phyloP scores from a whole-genome alignment of 352 stramenopile species.

The Globisporangium viniferum region DNA sequence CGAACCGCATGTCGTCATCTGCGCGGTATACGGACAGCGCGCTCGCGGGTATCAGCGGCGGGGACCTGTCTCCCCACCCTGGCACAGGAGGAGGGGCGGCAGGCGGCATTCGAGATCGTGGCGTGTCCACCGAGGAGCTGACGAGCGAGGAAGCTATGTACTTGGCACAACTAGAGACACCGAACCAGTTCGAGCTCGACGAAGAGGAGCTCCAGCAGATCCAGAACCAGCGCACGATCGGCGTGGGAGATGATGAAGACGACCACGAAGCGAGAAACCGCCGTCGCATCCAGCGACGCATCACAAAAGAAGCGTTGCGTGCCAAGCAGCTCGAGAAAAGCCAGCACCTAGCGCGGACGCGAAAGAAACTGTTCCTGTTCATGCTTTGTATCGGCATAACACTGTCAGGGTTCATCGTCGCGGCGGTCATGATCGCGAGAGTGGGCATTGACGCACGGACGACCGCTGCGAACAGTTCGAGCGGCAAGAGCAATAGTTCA shows the following conservation, averaged over 20 bases:
- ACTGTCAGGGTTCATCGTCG: constrained; percentile 56
- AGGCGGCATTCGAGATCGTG: constrained; percentile 5
- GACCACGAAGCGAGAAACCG: constrained; percentile 46
- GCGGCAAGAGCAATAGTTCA: constrained; percentile 14
- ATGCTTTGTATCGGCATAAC: constrained; percentile 53
- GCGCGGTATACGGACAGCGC: constrained; percentile 25
- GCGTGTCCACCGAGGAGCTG: constrained; percentile 7
- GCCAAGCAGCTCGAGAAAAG: constrained; percentile 54
- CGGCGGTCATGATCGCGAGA: constrained; percentile 55
- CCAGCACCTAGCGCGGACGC: constrained; percentile 46
- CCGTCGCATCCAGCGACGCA: constrained; percentile 41
- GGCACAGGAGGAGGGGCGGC: background rate
- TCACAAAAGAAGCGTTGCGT: constrained; percentile 59
- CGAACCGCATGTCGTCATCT: constrained; percentile 45
- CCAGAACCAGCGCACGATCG: constrained; percentile 16
- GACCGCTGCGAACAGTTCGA: constrained; percentile 15
- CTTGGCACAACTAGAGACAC: constrained; percentile 23
- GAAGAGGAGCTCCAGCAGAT: constrained; percentile 9
- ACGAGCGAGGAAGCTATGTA: constrained; percentile 19
- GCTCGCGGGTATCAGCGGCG: constrained; percentile 13
- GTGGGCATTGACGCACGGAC: constrained; percentile 32
- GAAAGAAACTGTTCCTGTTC: constrained; percentile 61
- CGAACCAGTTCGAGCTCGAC: constrained; percentile 10
- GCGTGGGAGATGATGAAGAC: constrained; percentile 17
- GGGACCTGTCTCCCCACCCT: constrained; percentile 17